phyloP scores from a whole-genome alignment of 2,329 filamentous ascomycete species.

The Zymoseptoria pseudotritici region DNA sequence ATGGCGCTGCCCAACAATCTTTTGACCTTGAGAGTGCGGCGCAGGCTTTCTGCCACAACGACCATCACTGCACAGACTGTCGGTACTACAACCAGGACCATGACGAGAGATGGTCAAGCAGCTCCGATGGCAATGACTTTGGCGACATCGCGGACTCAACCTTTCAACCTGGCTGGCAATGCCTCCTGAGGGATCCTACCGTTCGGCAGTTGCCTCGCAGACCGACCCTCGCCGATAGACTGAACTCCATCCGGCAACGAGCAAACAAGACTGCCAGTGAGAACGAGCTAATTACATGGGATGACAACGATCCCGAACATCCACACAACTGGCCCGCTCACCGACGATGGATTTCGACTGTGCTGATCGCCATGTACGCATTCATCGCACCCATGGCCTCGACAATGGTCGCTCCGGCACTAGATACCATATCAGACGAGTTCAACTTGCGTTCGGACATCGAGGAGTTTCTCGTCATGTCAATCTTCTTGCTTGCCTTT shows the following conservation, averaged over 20 bases:
- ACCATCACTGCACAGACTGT: background rate
- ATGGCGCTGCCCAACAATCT: background rate
- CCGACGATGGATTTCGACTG: constrained; percentile 34
- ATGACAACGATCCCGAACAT: constrained; percentile 35
- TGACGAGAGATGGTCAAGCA: background rate
- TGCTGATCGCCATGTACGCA: constrained; percentile 32
- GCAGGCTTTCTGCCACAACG: background rate
- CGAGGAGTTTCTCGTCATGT: constrained; percentile 24
- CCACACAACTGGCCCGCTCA: constrained; percentile 36
- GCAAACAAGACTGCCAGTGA: constrained; percentile 4
- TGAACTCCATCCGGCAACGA: background rate
- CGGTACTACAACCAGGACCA: background rate
- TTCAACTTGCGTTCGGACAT: constrained; percentile 19
- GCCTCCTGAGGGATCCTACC: background rate
- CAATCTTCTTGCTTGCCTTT: constrained; percentile 28
- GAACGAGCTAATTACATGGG: constrained; percentile 36
- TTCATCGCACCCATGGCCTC: constrained; percentile 29
- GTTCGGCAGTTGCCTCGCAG: background rate
- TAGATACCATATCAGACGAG: constrained; percentile 21
- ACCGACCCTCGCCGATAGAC: background rate
- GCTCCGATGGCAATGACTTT: background rate
- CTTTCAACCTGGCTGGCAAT: background rate
- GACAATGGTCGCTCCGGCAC: constrained; percentile 28
- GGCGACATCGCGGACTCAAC: background rate
- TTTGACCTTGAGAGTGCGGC: background rate